Evolutionary conservation across 2,329 filamentous ascomycete species (phyloP).

Genomic region (Epichloe glyceriae): DNA sequence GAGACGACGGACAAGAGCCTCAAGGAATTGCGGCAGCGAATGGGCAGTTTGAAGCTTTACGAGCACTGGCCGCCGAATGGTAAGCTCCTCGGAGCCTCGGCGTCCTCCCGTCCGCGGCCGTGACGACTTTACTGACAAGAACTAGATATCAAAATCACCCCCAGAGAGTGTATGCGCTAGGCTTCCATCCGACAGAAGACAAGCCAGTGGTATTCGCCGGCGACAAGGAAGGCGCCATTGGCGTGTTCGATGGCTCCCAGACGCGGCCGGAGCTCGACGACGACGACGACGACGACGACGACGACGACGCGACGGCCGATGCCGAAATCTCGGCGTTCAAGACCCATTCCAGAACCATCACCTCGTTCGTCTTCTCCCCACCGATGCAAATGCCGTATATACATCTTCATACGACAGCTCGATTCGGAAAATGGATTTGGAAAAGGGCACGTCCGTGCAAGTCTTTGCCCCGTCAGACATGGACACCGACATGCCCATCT

Average conservation of each 20-base stretch:
- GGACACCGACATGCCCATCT: constrained; percentile 64
- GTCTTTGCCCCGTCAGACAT: constrained; percentile 63
- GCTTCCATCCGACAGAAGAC: constrained; percentile 74
- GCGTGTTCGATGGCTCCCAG: constrained; percentile 82
- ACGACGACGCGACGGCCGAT: constrained; percentile 48
- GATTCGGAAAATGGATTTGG: constrained; percentile 74
- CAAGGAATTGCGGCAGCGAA: constrained; percentile 58
- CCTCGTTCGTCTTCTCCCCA: constrained; percentile 68
- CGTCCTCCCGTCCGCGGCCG: background rate
- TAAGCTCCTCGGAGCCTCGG: constrained; percentile 17
- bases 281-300: constrained; percentile 51
- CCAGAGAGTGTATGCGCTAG: constrained; percentile 73
- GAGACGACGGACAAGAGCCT: constrained; percentile 67
- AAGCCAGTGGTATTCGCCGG: constrained; percentile 88
- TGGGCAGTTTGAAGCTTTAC: constrained; percentile 68
- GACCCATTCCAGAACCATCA: constrained; percentile 77
- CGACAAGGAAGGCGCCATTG: constrained; percentile 84
- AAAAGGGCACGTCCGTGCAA: constrained; percentile 66
- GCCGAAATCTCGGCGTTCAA: constrained; percentile 85
- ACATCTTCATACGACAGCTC: constrained; percentile 89
- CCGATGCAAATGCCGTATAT: constrained; percentile 62
- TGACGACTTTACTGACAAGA: background rate
- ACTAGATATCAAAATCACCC: constrained; percentile 83
- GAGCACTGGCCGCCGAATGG: constrained; percentile 72
- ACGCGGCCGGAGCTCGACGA: constrained; percentile 44